These are phyloP conservation scores for Esteya vermicola DNA, from an alignment of 2,329 filamentous ascomycete species.

Conservation along the genomic window DNA sequence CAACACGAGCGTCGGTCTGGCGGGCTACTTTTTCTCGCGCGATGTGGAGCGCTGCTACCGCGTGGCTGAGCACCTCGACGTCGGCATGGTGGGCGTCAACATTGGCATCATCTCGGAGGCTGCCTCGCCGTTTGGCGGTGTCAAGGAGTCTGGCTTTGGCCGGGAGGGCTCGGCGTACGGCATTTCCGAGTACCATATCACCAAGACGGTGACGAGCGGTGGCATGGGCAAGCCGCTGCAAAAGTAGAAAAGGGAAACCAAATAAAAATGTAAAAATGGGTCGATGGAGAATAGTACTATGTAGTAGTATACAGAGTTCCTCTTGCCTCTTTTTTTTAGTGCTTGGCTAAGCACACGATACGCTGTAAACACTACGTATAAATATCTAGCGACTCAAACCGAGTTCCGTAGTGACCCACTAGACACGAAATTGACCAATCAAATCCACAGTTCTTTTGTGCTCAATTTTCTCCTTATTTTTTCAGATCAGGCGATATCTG, in stretches of 20 bases:
- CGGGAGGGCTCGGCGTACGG: constrained; percentile 67
- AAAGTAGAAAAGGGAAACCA: neutral
- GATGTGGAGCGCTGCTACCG: constrained; percentile 45
- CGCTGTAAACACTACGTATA: no score
- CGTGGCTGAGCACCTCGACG: constrained; percentile 57
- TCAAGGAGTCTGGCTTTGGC: constrained; percentile 72
- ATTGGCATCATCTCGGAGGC: constrained; percentile 52
- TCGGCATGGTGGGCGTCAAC: constrained; percentile 80
- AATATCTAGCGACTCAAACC: no score
- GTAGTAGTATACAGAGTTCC: no score
- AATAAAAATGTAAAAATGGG: neutral
- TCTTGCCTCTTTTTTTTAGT: no score
- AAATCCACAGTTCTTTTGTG: neutral
- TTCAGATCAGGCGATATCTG: neutral
- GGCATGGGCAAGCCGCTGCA: constrained; percentile 43
- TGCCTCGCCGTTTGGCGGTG: constrained; percentile 56
- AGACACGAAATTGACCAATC: neutral
- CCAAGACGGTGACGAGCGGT: constrained; percentile 51
- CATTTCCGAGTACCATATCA: constrained; percentile 60
- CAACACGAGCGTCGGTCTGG: constrained; percentile 68
- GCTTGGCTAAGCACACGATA: no score
- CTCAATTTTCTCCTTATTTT: neutral
- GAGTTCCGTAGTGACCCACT: no score
- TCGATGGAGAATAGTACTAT: no score
- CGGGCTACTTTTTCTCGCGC: constrained; percentile 80